phyloP scores from a whole-genome alignment of 2,329 filamentous ascomycete species.

The Neonectria faginata region DNA sequence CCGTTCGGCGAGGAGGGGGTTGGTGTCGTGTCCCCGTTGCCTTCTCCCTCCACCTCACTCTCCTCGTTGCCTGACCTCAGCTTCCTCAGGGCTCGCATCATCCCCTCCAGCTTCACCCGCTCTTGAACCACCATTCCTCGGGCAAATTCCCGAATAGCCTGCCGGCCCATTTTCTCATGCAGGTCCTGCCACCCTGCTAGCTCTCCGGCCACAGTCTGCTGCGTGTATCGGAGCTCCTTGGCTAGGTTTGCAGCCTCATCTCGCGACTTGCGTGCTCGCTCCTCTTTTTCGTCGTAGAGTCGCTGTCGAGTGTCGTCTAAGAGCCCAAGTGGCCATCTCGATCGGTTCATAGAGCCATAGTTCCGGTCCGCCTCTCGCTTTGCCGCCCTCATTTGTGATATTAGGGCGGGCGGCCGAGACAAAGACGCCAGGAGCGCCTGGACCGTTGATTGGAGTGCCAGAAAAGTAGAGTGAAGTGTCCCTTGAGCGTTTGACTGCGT shows the following conservation, averaged over 20 bases:
- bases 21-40: slow-evolving; percentile 33
- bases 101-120: slow-evolving; percentile 80
- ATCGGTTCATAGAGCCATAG: slow-evolving; percentile 78
- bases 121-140: slow-evolving; percentile 84
- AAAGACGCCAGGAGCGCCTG: slow-evolving; percentile 84
- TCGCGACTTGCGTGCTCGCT: slow-evolving; percentile 77
- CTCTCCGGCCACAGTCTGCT: slow-evolving; percentile 92
- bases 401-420: slow-evolving; percentile 81
- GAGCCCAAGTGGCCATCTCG: slow-evolving; percentile 83
- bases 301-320: slow-evolving; percentile 89
- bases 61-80: slow-evolving; percentile 51
- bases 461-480: slow-evolving; percentile 79
- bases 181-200: slow-evolving; percentile 94
- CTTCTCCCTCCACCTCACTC: slow-evolving; percentile 21
- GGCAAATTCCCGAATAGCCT: slow-evolving; percentile 81
- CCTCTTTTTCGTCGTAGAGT: slow-evolving; percentile 85
- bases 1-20: slow-evolving; percentile 22
- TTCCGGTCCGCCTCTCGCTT: slow-evolving; percentile 83
- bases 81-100: slow-evolving; percentile 81
- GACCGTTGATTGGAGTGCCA: slow-evolving; percentile 86
- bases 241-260: slow-evolving; percentile 79
- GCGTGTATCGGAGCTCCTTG: slow-evolving; percentile 87
- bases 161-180: slow-evolving; percentile 80
- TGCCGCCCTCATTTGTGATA: slow-evolving; percentile 78
- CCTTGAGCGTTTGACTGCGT: slow-evolving; percentile 79